Evolutionary conservation across 371 early-diverging fungal species (phyloP), one percentile per base, ranked within the genome.

Genomic region (Mucor irregularis): DNA sequence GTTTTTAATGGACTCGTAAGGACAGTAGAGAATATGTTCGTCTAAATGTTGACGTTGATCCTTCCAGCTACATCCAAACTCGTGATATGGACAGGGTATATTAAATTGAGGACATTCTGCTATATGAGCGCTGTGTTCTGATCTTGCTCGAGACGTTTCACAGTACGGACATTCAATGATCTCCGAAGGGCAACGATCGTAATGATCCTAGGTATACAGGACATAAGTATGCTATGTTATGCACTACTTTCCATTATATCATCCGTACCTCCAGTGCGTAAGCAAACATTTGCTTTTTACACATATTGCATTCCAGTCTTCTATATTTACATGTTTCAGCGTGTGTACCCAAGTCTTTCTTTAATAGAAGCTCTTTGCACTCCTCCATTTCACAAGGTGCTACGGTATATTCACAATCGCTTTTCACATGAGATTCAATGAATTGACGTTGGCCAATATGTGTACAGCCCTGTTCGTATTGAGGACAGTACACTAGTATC

Each of bases 11-110:
- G 79, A 67, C 45, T 86, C 89, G 46, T 83, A 88, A 0, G 85
- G 65, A 45, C 90, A 90, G 1, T 64, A 43, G 7, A 67, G 51
- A 0, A 60, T 6, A 58, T 89, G 89, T 0, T 56, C 56, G 6
- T 63, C 49, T 25, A 78, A 48, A 3, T 69, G 61, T 29, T 66
- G 63, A 11, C 83, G 66, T 28, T 72, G 69, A 4, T 86, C 87
- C 16, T 52, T 57, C 90, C 90, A 90, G 5, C 62, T 46, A 56
- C 90, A 90, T 1, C 90, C 89, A 56, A 79, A 83, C 14, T 74
- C 70, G 14, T 67, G 47, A 21, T 82, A 71, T 1, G 58, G 33
- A 59, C 90, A 90, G 0, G 61, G 31, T 0, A 86, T 67, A 28
- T 68, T 69, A 24, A 72, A 75, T 39, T 75, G 66, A 19, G 82